Evolutionary conservation across 2,329 filamentous ascomycete species (phyloP).

Genomic region (Alternaria gaisen): DNA sequence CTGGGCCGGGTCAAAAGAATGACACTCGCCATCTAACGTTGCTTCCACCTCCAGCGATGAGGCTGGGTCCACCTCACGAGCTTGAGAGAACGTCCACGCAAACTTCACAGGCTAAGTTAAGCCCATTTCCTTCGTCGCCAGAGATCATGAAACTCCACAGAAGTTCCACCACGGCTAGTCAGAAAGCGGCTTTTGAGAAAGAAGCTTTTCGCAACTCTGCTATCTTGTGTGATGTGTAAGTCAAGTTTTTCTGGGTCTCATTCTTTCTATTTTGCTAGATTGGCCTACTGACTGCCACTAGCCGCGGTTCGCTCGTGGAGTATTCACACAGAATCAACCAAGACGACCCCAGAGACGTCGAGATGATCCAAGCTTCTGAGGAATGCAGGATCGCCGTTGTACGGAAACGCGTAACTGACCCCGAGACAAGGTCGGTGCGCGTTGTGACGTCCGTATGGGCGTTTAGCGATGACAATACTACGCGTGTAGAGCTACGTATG

Average conservation of each 20-base stretch:
- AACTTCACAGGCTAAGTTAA: constrained; percentile 30
- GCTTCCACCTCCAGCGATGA: constrained; percentile 37
- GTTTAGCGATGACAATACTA: constrained; percentile 53
- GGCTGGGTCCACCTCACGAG: constrained; percentile 22
- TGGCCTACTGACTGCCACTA: constrained; percentile 21
- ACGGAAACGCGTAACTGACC: constrained; percentile 52
- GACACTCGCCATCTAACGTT: constrained; percentile 27
- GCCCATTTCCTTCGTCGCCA: constrained; percentile 27
- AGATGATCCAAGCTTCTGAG: constrained; percentile 52
- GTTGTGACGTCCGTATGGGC: constrained; percentile 58
- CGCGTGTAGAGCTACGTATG: constrained; percentile 56
- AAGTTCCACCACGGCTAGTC: constrained; percentile 45
- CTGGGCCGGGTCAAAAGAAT: constrained; percentile 20
- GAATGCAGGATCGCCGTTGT: constrained; percentile 55
- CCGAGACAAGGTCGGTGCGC: constrained; percentile 44
- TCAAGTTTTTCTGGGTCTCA: background rate
- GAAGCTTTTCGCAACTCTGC: constrained; percentile 55
- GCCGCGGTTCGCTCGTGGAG: constrained; percentile 53
- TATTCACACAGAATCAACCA: constrained; percentile 52
- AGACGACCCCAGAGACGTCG: constrained; percentile 48
- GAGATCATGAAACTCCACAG: constrained; percentile 37
- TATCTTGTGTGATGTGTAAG: constrained; percentile 56
- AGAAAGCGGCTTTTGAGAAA: constrained; percentile 51
- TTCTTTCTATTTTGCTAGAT: background rate
- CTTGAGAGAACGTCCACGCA: constrained; percentile 23